These are phyloP conservation scores for Claviceps africana DNA, from an alignment of 2,329 filamentous ascomycete genomes.

Conservation along the genomic window DNA sequence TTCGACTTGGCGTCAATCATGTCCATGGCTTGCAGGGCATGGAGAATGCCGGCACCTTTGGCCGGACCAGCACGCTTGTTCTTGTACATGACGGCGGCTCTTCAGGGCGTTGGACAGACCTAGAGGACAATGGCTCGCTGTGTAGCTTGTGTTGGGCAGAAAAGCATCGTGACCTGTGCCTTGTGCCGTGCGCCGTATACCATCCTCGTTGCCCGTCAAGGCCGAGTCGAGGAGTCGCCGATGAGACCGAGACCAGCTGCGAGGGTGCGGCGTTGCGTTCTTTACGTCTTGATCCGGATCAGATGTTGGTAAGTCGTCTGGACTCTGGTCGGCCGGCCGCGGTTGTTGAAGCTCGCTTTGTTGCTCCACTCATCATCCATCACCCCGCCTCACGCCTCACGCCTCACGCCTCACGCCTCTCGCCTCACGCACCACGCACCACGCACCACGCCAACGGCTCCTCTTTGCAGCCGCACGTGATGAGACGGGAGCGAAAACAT, in stretches of 20 bases:
- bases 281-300: not conserved
- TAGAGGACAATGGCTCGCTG: conserved; percentile 2
- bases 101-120: not conserved
- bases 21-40: conserved; percentile 64
- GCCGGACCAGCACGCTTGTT: conserved; percentile 26
- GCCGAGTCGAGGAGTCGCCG: not conserved
- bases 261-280: no score
- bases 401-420: no score
- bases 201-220: not conserved
- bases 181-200: not conserved
- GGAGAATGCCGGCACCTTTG: conserved; percentile 46
- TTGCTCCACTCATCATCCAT: no score
- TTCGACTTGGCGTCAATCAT: conserved; percentile 66
- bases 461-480: no score
- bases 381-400: no score
- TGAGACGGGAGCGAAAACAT: conserved; percentile 47
- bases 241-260: not conserved
- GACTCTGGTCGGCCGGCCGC: not conserved
- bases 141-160: not conserved
- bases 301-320: no score
- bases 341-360: not conserved
- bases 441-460: no score
- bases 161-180: not conserved
- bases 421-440: no score
- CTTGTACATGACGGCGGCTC: conserved; percentile 24